phyloP scores from a whole-genome alignment of 208 protist species.

The Trypanosoma platydactyli region DNA sequence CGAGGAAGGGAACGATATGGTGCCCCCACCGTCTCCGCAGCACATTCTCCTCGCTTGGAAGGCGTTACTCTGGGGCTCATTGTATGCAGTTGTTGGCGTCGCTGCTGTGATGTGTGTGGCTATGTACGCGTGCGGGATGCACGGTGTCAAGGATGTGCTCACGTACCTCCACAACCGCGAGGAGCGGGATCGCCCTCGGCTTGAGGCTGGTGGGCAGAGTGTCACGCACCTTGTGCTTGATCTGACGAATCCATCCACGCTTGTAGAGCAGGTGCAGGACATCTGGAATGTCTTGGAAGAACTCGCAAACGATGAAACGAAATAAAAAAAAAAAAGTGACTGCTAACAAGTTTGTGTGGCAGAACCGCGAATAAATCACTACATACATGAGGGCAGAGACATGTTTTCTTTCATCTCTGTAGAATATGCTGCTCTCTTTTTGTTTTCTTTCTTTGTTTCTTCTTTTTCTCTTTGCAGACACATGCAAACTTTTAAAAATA shows the following conservation, averaged over 20 bases:
- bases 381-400: neutral
- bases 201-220: slow-evolving; percentile 28
- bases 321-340: neutral
- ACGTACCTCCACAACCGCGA: slow-evolving; percentile 42
- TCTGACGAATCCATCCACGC: slow-evolving; percentile 47
- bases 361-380: neutral
- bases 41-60: slow-evolving; percentile 72
- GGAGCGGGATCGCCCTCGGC: slow-evolving; percentile 39
- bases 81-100: slow-evolving; percentile 63
- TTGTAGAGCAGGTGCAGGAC: slow-evolving; percentile 50
- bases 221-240: slow-evolving; percentile 71
- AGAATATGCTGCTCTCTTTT: neutral
- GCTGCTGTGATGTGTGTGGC: slow-evolving; percentile 29
- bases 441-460: neutral
- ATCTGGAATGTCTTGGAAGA: slow-evolving; percentile 59
- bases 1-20: slow-evolving; percentile 5
- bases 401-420: neutral
- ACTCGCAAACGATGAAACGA: slow-evolving; percentile 27
- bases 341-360: neutral
- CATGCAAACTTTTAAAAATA: too few relatives aligned
- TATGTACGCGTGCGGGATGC: slow-evolving; percentile 65
- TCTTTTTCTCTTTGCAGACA: neutral
- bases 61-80: slow-evolving; percentile 68
- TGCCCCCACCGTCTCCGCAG: slow-evolving; percentile 24
- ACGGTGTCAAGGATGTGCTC: slow-evolving; percentile 38